phyloP scores from a whole-genome alignment of 495 filamentous ascomycete species.

The Penicillium bialowiezense region DNA sequence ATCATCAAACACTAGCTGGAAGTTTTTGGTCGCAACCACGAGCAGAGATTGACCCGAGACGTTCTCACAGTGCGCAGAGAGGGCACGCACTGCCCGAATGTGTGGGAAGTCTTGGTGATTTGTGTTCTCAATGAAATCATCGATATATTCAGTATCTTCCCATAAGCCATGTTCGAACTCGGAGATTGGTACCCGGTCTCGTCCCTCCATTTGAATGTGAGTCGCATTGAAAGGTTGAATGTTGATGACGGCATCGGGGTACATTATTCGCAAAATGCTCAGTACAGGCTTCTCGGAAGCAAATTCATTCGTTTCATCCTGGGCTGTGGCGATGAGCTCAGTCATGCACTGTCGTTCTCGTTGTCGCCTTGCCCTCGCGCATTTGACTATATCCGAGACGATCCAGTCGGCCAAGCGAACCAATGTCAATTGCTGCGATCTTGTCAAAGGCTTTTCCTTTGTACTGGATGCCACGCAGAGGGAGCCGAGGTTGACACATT shows the following conservation, averaged over 20 bases:
- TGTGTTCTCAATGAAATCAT: conserved; percentile 10
- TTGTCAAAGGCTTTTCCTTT: conserved; percentile 10
- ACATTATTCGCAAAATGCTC: not conserved
- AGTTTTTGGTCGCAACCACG: conserved; percentile 11
- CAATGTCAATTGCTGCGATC: conserved; percentile 12
- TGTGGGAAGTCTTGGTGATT: conserved; percentile 8
- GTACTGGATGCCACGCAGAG: conserved; percentile 14
- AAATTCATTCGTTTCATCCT: not conserved
- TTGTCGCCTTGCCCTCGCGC: conserved; percentile 10
- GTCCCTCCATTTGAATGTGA: conserved; percentile 9
- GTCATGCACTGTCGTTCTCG: conserved; percentile 11
- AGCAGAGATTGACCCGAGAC: conserved; percentile 13
- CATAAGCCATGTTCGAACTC: conserved; percentile 9
- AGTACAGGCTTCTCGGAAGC: conserved; percentile 1
- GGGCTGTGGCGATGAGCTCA: conserved; percentile 7
- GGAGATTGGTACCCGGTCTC: not conserved
- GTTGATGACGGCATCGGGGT: conserved; percentile 6
- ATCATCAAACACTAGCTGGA: conserved; percentile 16
- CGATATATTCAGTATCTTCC: conserved; percentile 16
- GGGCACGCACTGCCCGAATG: conserved; percentile 2
- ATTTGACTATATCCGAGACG: conserved; percentile 16
- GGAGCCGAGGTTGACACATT: conserved; percentile 14
- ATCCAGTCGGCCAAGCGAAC: conserved; percentile 17
- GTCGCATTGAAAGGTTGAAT: conserved; percentile 4
- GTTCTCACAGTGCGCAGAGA: conserved; percentile 9